A percentile compares a stretch with the other conserved stretches of the same genome.
Evolutionary conservation across 495 filamentous ascomycete species (phyloP).

Genomic region (Aspergillus campestris): DNA sequence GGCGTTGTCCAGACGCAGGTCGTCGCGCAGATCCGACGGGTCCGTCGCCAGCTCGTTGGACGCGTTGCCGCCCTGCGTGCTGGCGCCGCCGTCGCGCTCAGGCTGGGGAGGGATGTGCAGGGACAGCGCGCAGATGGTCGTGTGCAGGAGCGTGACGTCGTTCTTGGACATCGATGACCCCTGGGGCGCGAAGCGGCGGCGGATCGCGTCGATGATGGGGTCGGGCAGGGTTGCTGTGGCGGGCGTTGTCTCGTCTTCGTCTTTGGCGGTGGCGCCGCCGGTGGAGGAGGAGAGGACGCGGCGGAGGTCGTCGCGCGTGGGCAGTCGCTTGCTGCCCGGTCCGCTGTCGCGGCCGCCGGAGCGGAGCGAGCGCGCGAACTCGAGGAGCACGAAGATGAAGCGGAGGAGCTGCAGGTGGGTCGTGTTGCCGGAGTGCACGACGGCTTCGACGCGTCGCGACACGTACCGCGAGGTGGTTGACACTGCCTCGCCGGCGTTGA

Average conservation of each 20-base stretch:
- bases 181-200: conserved; percentile 57
- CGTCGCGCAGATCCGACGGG: conserved; percentile 63
- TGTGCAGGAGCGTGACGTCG: conserved; percentile 56
- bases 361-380: conserved; percentile 50
- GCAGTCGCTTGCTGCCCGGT: conserved; percentile 32
- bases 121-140: conserved; percentile 58
- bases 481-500: conserved; percentile 47
- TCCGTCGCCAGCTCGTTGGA: conserved; percentile 75
- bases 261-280: conserved; percentile 8
- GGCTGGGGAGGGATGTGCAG: conserved; percentile 41
- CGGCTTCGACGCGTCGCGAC: conserved; percentile 47
- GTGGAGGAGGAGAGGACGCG: conserved; percentile 30
- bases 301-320: conserved; percentile 33
- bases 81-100: conserved; percentile 33
- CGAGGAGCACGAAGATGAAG: conserved; percentile 52
- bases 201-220: conserved; percentile 57
- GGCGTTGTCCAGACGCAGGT: conserved; percentile 65
- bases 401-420: conserved; percentile 49
- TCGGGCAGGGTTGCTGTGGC: conserved; percentile 37
- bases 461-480: conserved; percentile 58
- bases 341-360: conserved; percentile 17
- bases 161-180: conserved; percentile 50
- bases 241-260: conserved; percentile 1
- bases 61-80: conserved; percentile 41
- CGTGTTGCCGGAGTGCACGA: conserved; percentile 48